Evolutionary conservation across 2,329 filamentous ascomycete genomes (phyloP), one percentile per base, ranked within the genome.

Genomic region (Ophiosphaerella korrae): DNA sequence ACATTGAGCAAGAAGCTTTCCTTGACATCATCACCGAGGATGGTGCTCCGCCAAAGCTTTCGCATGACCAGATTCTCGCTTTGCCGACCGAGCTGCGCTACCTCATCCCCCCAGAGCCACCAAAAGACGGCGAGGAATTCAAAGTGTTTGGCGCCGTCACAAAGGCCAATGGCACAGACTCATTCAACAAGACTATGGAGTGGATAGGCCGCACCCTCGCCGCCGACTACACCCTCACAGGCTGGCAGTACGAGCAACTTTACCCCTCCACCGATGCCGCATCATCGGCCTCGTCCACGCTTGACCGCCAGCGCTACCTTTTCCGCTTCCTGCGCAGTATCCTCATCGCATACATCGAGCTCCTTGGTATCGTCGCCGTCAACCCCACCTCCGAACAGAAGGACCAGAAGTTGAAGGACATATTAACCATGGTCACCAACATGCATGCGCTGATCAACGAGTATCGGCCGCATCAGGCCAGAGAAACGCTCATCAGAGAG

Each of bases 401-500:
- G 44, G 79, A 84, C 32, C 81, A 85, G 36, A 96, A 96, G 70
- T 81, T 93, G 39, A 80, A 85, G 38, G 88, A 97, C 71, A 75
- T 99, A 29, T 83, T 88, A 64, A 92, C 88, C 13, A 77, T 97
- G 24, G 88, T 96, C 57, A 87, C 93, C 72, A 97, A 97, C 72
- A 88, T 95, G 67, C 92, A 97, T 74, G 90, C 95, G 67, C 82
- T 96, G 46, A 85, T 97, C 59, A 99, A 99, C 73, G 88, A 96
- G 73, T 97, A 96, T 75, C 84, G 93, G 29, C 92, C 92, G 8
- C 92, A 97, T 71, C 93, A 97, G 76, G 92, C 92, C 21, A 79
- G 93, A 38, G 92, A 97, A 77, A 92, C 88, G 24, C 79, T 96
- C 50, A 96, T 96, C 29, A 76, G 88, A 60, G 84, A 93, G 78